Evolutionary conservation across 2,329 filamentous ascomycete species (phyloP), one percentile per base, ranked within the genome.

Genomic region (Dactylellina cionopaga): DNA sequence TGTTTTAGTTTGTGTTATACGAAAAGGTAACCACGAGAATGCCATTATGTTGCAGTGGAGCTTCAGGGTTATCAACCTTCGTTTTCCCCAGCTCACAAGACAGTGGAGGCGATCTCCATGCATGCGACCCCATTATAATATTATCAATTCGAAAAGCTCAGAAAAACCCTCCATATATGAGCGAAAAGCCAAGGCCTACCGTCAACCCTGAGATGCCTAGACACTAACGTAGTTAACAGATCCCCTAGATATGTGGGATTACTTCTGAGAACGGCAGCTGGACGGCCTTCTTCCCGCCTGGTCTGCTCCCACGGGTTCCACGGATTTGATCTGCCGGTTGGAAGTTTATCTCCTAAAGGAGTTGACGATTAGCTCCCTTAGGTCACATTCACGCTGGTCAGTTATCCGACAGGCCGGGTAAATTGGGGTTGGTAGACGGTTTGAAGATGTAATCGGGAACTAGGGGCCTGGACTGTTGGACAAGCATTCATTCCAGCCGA

Each of bases 341-440:
- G 27, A 39, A 60, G 44, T 39, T 49, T 55, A 17, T 55, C 44
- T 52, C 56, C 56, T 60, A 55, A n/a, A n/a, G n/a, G n/a, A n/a
- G 33, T n/a, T 24, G 35, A 2, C 44, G 24, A 54, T 33, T 19
- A 35, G 3, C 22, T 39, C 5, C 13, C 33, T 35, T 41, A 44
- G 13, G 25, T 54, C 58, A 63, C 46, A 52, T 31, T 63, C 22
- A 17, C 35, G 17, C 43, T 24, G 27, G n/a, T 24, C 24, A 25
- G n/a, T 11, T 27, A 66, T 52, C 63, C 63, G 29, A 68, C 46
- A 60, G 37, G 63, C 63, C 63, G 63, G 63, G 52, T 68, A 68
- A 68, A 68, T 68, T 33, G 62, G 51, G 41, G 60, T 55, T 25
- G 49, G 46, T 51, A 31, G 51, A 55, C 33, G 35, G 9, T 49